phyloP scores from a whole-genome alignment of 345 rosid genomes.

The Sonneratia alba region DNA sequence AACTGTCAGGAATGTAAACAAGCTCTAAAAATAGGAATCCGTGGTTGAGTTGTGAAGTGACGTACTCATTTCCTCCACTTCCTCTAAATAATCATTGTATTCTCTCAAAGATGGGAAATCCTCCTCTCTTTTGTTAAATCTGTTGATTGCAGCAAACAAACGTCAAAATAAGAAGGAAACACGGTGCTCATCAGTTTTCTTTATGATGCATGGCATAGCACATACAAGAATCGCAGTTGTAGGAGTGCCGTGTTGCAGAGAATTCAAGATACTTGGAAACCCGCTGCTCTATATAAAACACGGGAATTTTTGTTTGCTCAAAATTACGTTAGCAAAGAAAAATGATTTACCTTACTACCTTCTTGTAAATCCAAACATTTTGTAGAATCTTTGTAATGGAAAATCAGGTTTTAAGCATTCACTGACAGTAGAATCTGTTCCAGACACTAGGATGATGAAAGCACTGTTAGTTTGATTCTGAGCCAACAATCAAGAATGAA shows the following conservation, averaged over 20 bases:
- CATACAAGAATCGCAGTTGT: not conserved
- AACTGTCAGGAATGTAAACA: not conserved
- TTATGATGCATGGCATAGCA: not conserved
- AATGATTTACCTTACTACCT: no score
- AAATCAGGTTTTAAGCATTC: not conserved
- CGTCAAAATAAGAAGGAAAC: not conserved
- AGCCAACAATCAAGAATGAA: not conserved
- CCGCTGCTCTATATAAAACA: not conserved
- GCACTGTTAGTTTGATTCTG: not conserved
- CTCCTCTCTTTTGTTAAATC: conserved; percentile 85
- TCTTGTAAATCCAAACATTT: no score
- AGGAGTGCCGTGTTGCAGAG: not conserved
- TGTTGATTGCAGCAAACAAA: conserved; percentile 15
- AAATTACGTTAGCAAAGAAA: no score
- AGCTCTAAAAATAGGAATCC: not conserved
- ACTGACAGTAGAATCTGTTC: not conserved
- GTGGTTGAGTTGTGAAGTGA: conserved; percentile 13
- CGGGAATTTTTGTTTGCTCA: not conserved
- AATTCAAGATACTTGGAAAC: not conserved
- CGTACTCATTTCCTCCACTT: conserved; percentile 94
- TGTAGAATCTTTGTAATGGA: not conserved
- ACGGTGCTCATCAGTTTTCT: not conserved
- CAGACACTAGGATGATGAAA: not conserved
- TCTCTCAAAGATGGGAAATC: conserved; percentile 72
- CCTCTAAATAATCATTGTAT: conserved; percentile 92